Evolutionary conservation across 495 filamentous ascomycete genomes (phyloP), one percentile per base, ranked within the genome.

Genomic region (Aspergillus mulundensis): DNA sequence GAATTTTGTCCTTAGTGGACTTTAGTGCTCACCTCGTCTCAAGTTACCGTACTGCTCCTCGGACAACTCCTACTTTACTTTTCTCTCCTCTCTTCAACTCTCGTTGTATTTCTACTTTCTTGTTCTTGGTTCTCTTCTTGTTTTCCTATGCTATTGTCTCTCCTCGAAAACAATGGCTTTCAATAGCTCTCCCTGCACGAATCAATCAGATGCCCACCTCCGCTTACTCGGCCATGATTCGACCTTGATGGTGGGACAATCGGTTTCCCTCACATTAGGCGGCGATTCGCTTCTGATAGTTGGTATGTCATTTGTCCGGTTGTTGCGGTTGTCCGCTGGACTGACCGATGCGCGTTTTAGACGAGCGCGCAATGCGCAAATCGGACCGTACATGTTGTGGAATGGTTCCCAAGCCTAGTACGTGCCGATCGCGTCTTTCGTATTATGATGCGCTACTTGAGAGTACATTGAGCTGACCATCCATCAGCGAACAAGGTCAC

Each of bases 251-350:
- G 77, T 86, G 32, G 84, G 79, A 62, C 76, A 80, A 50, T 77
- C 79, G 59, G 82, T 84, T 15, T 82, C 81, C 2, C 66, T 89
- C 54, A 86, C 82, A 8, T 68, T 89, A 25, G 79, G 78, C n/a
- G 81, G 79, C 0, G 84, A 87, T 59, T 81, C 82, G 30, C 74
- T 89, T 43, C 73, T 86, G 53, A 74, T 89, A 11, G 67, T 83
- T n/a, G 84, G 84, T 85, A 76, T 52, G 71, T 62, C 19, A 38
- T 32, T 41, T 21, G 15, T 11, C 36, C 20, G 19, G 38, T 54
- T 3, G 15, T 56, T 46, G 42, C 42, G 15, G 10, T 39, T 42
- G 42, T 50, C 38, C 19, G 24, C 40, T 43, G 39, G 50, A 32
- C 53, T 34, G 53, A 38, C 14, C 20, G 15, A 18, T 5, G 36